These are phyloP conservation scores for Phaffia rhodozyma DNA, from an alignment of 1,284 basidiomycete species.

Conservation along the genomic window DNA sequence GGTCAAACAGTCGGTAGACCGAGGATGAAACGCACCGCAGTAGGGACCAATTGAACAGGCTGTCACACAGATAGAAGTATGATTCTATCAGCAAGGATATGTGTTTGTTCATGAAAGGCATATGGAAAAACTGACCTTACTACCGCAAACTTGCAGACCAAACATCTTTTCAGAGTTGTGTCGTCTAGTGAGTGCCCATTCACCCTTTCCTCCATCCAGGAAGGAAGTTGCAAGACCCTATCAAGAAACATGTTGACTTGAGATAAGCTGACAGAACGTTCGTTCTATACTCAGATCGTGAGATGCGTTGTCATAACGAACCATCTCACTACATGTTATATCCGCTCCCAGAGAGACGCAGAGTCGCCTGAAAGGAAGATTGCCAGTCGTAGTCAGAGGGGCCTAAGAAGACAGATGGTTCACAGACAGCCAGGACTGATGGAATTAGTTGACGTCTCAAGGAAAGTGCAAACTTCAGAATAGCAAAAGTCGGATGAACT, in stretches of 20 bases:
- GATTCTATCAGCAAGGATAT: not conserved
- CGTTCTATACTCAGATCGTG: conserved; percentile 3
- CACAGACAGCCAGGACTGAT: not conserved
- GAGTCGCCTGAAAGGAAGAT: conserved; percentile 69
- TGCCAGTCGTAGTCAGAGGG: conserved; percentile 16
- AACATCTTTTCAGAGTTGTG: conserved; percentile 83
- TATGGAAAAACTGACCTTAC: conserved; percentile 1
- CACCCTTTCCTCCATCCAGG: conserved; percentile 67
- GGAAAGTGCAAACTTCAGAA: not conserved
- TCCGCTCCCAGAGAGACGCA: conserved; percentile 80
- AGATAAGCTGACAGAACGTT: conserved; percentile 3
- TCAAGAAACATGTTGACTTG: conserved; percentile 40
- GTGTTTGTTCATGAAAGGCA: not conserved
- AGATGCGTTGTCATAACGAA: conserved; percentile 35
- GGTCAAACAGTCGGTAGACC: too few species aligned
- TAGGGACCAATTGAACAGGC: conserved; percentile 60
- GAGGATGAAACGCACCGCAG: conserved; percentile 38
- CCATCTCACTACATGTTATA: conserved; percentile 87
- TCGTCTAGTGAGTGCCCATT: conserved; percentile 78
- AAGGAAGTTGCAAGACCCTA: conserved; percentile 64
- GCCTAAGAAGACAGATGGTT: conserved; percentile 34
- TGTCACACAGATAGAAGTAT: conserved; percentile 33
- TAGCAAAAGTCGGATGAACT: conserved; percentile 24
- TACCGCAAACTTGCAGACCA: conserved; percentile 60
- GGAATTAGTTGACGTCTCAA: not conserved